phyloP scores from a whole-genome alignment of 169 alveolate species.

The Plasmodium relictum region DNA sequence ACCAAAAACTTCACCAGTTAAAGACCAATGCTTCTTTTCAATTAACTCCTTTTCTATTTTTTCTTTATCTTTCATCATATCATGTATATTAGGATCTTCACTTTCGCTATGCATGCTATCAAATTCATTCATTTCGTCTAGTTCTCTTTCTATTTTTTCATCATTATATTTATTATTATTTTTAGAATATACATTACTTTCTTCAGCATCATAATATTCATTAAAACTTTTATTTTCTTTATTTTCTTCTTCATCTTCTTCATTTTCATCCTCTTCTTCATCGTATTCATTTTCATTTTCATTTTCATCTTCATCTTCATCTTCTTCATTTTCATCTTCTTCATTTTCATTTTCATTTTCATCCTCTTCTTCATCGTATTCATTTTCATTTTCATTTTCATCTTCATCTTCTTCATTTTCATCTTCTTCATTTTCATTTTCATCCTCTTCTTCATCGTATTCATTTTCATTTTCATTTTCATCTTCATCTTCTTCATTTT shows the following conservation, averaged over 20 bases:
- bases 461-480: slow-evolving; percentile 6
- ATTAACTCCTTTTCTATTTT: slow-evolving; percentile 84
- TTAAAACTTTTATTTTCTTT: slow-evolving; percentile 77
- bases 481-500: slow-evolving; percentile 60
- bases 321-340: slow-evolving; percentile 35
- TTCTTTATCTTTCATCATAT: slow-evolving; percentile 54
- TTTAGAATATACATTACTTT: not conserved
- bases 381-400: slow-evolving; percentile 1
- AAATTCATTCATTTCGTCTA: slow-evolving; percentile 34
- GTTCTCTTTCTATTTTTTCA: slow-evolving; percentile 7
- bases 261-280: not conserved
- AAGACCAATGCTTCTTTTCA: slow-evolving; percentile 88
- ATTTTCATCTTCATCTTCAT: slow-evolving; percentile 82
- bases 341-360: not conserved
- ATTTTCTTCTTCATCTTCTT: slow-evolving; percentile 9
- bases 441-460: slow-evolving; percentile 2
- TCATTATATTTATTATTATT: slow-evolving; percentile 15
- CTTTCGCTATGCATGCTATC: not conserved
- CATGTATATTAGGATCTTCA: not conserved
- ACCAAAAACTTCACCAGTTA: slow-evolving; percentile 88
- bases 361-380: not conserved
- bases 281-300: slow-evolving; percentile 77
- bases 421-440: slow-evolving; percentile 1
- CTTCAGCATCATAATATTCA: slow-evolving; percentile 67
- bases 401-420: not conserved